Conservation (phyloP, 495 filamentous ascomycete genomes). For the Penicillium cosmopolitanum region DNA sequence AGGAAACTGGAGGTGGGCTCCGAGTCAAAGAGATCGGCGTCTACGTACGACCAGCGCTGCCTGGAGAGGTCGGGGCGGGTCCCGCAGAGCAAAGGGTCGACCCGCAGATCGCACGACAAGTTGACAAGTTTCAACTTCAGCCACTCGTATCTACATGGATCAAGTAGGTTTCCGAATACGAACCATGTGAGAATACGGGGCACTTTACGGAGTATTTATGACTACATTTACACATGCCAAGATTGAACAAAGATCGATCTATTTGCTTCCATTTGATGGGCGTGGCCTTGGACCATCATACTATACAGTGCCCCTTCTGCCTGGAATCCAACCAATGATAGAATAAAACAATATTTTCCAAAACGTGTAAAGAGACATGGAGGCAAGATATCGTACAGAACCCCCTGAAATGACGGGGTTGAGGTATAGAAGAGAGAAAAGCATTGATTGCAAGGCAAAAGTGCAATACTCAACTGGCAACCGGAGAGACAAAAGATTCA, state of each 20-base stretch:
- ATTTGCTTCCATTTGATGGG: conserved; percentile 19
- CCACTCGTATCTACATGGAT: background rate
- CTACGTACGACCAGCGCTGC: conserved; percentile 27
- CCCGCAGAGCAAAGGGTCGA: background rate
- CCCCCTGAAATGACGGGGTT: conserved; percentile 16
- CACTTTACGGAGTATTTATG: background rate
- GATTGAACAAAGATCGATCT: background rate
- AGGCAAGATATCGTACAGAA: conserved; percentile 32
- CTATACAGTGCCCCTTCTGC: conserved; percentile 25
- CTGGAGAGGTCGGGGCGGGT: conserved; percentile 11
- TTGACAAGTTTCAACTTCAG: background rate
- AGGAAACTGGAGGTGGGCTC: too few species aligned
- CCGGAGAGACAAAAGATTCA: conserved; percentile 10
- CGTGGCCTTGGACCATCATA: conserved; percentile 26
- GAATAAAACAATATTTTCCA: conserved; percentile 20
- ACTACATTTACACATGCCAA: background rate
- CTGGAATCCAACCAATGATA: conserved; percentile 22
- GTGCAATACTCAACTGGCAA: background rate
- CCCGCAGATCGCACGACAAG: too few species aligned
- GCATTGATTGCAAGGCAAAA: conserved; percentile 2
- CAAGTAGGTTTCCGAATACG: background rate
- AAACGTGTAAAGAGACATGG: conserved; percentile 6
- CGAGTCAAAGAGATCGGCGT: conserved; percentile 15
- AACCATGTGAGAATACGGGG: background rate
- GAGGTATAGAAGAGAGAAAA: conserved; percentile 27